Evolutionary conservation across 2,329 filamentous ascomycete genomes (phyloP).

Genomic region (Achaetomium macrosporum): DNA sequence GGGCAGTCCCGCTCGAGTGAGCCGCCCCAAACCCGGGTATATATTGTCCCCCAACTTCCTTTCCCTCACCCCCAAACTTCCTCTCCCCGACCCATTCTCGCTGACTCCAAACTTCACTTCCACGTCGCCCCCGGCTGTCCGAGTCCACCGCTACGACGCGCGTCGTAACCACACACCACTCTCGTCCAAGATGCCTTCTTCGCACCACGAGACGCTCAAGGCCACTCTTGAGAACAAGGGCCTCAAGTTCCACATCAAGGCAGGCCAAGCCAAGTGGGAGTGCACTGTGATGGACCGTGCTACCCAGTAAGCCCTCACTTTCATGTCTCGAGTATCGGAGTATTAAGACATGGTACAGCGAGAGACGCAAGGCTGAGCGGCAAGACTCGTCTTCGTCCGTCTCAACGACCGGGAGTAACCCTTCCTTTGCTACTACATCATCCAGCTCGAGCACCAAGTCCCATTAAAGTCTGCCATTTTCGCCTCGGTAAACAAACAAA

Average conservation of each 20-base stretch:
- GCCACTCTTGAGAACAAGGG: conserved; percentile 34
- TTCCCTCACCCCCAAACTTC: background rate
- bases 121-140: background rate
- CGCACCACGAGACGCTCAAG: conserved; percentile 17
- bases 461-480: conserved; percentile 7
- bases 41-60: conserved; percentile 3
- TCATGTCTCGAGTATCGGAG: background rate
- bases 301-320: conserved; percentile 34
- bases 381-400: conserved; percentile 18
- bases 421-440: conserved; percentile 8
- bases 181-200: conserved; percentile 18
- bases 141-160: background rate
- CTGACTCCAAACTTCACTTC: background rate
- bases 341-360: conserved; percentile 19
- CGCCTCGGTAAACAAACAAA: background rate
- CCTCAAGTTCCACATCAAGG: conserved; percentile 43
- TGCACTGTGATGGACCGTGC: conserved; percentile 42
- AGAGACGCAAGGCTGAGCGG: conserved; percentile 22
- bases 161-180: background rate
- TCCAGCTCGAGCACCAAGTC: conserved; percentile 17
- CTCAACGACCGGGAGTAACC: conserved; percentile 8
- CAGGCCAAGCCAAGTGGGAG: conserved; percentile 34
- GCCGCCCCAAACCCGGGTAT: background rate
- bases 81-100: conserved; percentile 1
- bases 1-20: background rate